Evolutionary conservation across 202 grass and related monocot genomes (phyloP).

Genomic region (Panicum virgatum): DNA sequence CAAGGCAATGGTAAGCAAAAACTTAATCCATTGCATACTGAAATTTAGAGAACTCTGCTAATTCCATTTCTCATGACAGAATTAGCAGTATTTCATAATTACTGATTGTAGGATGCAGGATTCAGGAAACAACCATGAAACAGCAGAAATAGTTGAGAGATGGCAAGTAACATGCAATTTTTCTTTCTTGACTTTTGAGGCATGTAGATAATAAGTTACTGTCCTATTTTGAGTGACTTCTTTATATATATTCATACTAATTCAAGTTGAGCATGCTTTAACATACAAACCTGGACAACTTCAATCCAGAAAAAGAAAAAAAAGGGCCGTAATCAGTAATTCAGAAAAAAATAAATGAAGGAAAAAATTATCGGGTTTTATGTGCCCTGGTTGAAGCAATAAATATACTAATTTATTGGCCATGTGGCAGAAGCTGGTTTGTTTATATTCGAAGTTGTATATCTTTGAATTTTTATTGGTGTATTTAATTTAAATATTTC

Average conservation of each 20-base stretch:
- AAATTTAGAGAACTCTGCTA: constrained; percentile 8
- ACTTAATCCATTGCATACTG: not conserved
- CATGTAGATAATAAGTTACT: not conserved
- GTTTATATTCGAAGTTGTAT: constrained; percentile 3
- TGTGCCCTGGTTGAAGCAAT: not conserved
- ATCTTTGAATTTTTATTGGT: not conserved
- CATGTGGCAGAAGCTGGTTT: constrained; percentile 15
- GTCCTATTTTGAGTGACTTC: not conserved
- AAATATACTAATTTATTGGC: constrained; percentile 4
- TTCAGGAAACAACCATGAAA: not conserved
- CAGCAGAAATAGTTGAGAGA: not conserved
- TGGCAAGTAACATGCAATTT: not conserved
- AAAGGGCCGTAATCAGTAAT: not conserved
- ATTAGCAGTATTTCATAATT: not conserved
- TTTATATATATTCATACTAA: constrained; percentile 3
- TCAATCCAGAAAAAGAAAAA: not conserved
- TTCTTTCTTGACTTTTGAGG: not conserved
- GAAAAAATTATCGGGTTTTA: not conserved
- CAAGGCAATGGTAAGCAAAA: constrained; percentile 33
- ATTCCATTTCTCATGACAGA: not conserved
- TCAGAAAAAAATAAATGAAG: too few relatives aligned
- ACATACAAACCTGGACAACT: not conserved
- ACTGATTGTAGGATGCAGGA: not conserved
- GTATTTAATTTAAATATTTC: not conserved
- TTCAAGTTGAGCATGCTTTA: not conserved